Evolutionary conservation across 2,329 filamentous ascomycete species (phyloP).

Genomic region (Trichoderma cornu-damae): DNA sequence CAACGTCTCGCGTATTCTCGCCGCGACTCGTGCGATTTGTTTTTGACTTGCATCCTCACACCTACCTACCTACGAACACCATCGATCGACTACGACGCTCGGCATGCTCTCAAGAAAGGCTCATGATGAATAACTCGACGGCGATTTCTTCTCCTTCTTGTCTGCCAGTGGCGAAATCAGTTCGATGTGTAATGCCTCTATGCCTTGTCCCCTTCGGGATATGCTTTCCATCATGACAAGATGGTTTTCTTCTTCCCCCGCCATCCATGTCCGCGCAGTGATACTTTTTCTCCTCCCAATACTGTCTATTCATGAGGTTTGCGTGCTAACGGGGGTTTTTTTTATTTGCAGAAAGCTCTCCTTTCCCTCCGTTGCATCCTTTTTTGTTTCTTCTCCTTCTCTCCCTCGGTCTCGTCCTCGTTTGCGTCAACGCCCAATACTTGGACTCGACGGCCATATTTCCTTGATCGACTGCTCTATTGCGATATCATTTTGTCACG

Average conservation of each 20-base stretch:
- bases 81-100: background rate
- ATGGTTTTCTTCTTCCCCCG: background rate
- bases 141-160: too few relatives aligned
- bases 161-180: background rate
- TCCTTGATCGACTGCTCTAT: conserved; percentile 17
- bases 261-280: background rate
- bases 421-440: conserved; percentile 7
- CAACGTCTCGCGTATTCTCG: background rate
- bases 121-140: background rate
- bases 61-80: background rate
- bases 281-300: background rate
- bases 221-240: background rate
- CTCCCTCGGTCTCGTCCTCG: background rate
- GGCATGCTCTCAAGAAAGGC: background rate
- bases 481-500: conserved; percentile 19
- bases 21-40: background rate
- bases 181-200: background rate
- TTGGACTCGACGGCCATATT: conserved; percentile 8
- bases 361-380: background rate
- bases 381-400: conserved; percentile 2
- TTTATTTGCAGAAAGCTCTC: conserved; percentile 2
- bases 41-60: background rate
- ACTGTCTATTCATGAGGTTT: background rate
- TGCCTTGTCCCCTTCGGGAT: background rate
- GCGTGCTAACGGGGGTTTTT: background rate